phyloP scores from a whole-genome alignment of 768 basidiomycete genomes.

The Dentipellis sp. region DNA sequence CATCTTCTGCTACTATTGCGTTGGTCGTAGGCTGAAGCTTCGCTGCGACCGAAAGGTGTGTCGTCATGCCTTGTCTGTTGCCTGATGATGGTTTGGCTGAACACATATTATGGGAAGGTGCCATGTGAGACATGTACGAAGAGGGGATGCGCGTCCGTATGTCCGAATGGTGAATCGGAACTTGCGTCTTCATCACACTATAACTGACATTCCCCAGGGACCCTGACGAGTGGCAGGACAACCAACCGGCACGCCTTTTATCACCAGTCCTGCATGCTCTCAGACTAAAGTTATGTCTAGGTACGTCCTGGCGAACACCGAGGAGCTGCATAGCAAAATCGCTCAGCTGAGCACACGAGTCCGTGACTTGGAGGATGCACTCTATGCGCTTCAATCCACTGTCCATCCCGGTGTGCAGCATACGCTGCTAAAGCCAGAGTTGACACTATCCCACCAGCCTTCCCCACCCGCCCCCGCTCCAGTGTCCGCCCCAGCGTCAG shows the following conservation, averaged over 20 bases:
- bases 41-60: constrained; percentile 56
- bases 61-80: neutral
- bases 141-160: constrained; percentile 65
- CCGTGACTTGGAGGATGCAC: constrained; percentile 10
- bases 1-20: neutral
- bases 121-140: constrained; percentile 75
- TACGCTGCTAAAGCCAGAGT: constrained; percentile 6
- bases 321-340: constrained; percentile 34
- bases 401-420: constrained; percentile 7
- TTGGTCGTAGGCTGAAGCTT: constrained; percentile 48
- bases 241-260: constrained; percentile 34
- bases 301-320: constrained; percentile 57
- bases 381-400: constrained; percentile 9
- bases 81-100: neutral
- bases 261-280: neutral
- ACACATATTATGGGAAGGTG: constrained; percentile 29
- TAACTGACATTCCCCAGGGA: constrained; percentile 27
- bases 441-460: neutral
- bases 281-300: constrained; percentile 18
- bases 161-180: constrained; percentile 54
- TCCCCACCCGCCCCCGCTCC: neutral
- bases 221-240: constrained; percentile 45
- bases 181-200: constrained; percentile 2
- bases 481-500: neutral
- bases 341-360: constrained; percentile 12